These are phyloP conservation scores for Microglena sp. DNA, from an alignment of 139 green algal genomes.

Conservation along the genomic window DNA sequence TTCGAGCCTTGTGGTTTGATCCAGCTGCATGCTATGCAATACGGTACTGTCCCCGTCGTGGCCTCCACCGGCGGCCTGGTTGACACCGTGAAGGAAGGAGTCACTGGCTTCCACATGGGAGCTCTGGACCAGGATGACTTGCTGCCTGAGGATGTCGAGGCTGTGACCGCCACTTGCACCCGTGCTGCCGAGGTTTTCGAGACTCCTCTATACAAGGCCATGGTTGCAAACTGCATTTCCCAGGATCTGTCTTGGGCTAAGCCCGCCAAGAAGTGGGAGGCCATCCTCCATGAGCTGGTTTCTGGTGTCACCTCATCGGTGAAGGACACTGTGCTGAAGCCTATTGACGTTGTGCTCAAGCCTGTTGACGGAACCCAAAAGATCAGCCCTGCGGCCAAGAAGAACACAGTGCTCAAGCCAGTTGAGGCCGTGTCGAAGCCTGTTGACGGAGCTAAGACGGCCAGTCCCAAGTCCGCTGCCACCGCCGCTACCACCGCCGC, in stretches of 20 bases:
- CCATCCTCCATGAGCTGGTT: slow-evolving; percentile 59
- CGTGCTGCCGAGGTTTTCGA: slow-evolving; percentile 49
- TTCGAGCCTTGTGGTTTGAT: slow-evolving; percentile 98
- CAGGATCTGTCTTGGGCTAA: slow-evolving; percentile 89
- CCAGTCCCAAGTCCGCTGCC: too few species aligned
- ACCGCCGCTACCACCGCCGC: too few species aligned
- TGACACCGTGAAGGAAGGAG: slow-evolving; percentile 96
- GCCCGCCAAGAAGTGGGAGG: slow-evolving; percentile 90
- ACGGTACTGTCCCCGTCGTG: slow-evolving; percentile 90
- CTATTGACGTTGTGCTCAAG: not conserved
- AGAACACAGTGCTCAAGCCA: not conserved
- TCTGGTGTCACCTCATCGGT: not conserved
- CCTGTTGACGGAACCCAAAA: not conserved
- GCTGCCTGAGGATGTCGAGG: slow-evolving; percentile 52
- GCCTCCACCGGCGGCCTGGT: slow-evolving; percentile 92
- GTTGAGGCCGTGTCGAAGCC: not conserved
- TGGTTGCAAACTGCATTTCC: slow-evolving; percentile 81
- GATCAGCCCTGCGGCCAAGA: not conserved
- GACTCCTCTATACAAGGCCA: slow-evolving; percentile 68
- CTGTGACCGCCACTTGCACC: slow-evolving; percentile 57
- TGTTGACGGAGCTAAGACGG: not conserved
- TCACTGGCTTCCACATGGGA: slow-evolving; percentile 92
- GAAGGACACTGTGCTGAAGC: not conserved
- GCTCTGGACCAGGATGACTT: slow-evolving; percentile 13
- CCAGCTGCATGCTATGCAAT: slow-evolving; percentile 81